Conservation (phyloP, 2,329 filamentous ascomycete species). For the Fusarium domesticum region DNA sequence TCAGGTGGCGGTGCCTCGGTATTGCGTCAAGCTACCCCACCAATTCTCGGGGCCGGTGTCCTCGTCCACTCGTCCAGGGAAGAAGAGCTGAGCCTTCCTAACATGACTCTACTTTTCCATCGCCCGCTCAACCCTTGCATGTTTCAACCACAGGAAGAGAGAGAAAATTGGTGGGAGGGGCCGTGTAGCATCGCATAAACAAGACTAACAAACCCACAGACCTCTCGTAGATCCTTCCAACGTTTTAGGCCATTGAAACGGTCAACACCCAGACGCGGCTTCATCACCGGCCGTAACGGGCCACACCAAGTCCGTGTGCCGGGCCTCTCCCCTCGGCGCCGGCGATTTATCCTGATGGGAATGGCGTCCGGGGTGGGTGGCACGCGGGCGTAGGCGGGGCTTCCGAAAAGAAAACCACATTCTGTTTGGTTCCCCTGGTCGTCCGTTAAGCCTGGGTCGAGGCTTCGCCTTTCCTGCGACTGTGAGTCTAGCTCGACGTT, state of each 20-base stretch:
- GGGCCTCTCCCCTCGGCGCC: slow-evolving; percentile 1
- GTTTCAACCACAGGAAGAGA: background rate
- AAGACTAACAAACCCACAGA: background rate
- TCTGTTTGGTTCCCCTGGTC: too few relatives aligned
- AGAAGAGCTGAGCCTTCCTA: background rate
- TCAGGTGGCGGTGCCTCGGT: background rate
- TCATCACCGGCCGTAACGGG: background rate
- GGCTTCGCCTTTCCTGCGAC: too few relatives aligned
- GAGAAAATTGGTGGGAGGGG: background rate
- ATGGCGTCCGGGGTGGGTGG: slow-evolving; percentile 21
- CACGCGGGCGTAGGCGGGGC: slow-evolving; percentile 9
- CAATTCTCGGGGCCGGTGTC: background rate
- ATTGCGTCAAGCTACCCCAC: background rate
- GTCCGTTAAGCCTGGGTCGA: too few relatives aligned
- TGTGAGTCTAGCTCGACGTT: too few relatives aligned
- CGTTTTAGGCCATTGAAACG: background rate
- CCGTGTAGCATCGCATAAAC: background rate
- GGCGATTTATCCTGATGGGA: slow-evolving; percentile 27
- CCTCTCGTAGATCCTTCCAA: background rate
- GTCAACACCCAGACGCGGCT: background rate
- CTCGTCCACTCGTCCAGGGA: background rate
- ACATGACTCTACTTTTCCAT: too few relatives aligned
- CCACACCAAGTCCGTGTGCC: background rate
- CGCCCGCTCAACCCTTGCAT: too few relatives aligned
- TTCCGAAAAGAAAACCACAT: slow-evolving; percentile 4